phyloP scores from a whole-genome alignment of 805 yeast species.

The Saccharomycopsis oosterbeekiorum region DNA sequence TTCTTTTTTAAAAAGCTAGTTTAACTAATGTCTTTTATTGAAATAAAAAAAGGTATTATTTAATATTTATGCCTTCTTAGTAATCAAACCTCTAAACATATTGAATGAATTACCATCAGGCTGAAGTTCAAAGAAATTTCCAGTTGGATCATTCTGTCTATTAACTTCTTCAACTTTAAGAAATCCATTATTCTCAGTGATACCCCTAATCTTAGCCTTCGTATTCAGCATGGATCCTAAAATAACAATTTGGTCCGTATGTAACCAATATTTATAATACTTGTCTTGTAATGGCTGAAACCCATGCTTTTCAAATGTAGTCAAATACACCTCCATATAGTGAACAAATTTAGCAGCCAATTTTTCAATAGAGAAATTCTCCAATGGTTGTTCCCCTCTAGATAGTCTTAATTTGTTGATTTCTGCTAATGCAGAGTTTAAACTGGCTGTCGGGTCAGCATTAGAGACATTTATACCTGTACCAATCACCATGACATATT shows the following conservation, averaged over 20 bases:
- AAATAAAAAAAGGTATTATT: neutral
- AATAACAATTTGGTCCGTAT: conserved; percentile 61
- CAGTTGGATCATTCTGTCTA: conserved; percentile 36
- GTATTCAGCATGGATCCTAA: conserved; percentile 40
- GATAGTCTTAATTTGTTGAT: conserved; percentile 43
- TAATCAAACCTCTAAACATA: conserved; percentile 78
- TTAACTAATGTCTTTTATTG: neutral
- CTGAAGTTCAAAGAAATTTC: conserved; percentile 58
- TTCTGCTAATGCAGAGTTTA: conserved; percentile 56
- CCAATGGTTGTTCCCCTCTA: conserved; percentile 35
- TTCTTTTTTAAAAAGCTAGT: too few relatives aligned
- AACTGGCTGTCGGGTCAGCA: conserved; percentile 86
- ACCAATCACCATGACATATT: conserved; percentile 67
- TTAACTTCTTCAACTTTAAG: conserved; percentile 64
- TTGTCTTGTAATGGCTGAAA: conserved; percentile 54
- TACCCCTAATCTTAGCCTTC: conserved; percentile 56
- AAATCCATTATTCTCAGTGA: conserved; percentile 77
- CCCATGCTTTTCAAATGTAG: conserved; percentile 53
- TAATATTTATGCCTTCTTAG: conserved; percentile 3
- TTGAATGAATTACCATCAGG: conserved; percentile 98
- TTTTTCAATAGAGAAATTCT: conserved; percentile 35
- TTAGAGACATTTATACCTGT: conserved; percentile 79
- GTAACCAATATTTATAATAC: conserved; percentile 85
- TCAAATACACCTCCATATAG: conserved; percentile 52
- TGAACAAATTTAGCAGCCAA: conserved; percentile 61